A percentile compares a stretch with the other conserved stretches of the same genome.
Evolutionary conservation across 352 stramenopile species (phyloP).

Genomic region (Phytophthora tubulina): DNA sequence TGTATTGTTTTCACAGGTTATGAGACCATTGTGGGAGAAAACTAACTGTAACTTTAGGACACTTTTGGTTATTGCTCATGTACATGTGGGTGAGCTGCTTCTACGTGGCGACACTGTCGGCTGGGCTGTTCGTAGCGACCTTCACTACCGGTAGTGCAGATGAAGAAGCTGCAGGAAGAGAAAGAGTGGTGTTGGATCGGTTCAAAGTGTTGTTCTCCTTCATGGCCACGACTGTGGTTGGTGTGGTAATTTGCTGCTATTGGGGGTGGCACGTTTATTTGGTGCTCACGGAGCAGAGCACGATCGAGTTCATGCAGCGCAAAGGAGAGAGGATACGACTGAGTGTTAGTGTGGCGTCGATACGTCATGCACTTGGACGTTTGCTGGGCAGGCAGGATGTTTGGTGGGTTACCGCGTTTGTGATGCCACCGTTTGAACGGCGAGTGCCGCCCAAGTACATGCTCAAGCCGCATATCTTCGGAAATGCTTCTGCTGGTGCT

Average conservation of each 20-base stretch:
- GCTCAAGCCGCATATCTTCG: conserved; percentile 9
- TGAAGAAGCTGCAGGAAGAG: conserved; percentile 8
- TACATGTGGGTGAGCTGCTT: conserved; percentile 58
- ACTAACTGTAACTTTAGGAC: conserved; percentile 28
- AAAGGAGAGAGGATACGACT: conserved; percentile 27
- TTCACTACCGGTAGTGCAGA: conserved; percentile 33
- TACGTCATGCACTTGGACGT: conserved; percentile 27
- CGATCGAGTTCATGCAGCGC: conserved; percentile 49
- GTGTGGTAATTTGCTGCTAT: conserved; percentile 44
- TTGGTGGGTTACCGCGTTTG: conserved; percentile 42
- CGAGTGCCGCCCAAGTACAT: conserved; percentile 36
- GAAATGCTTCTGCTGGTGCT: conserved; percentile 4
- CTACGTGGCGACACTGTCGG: conserved; percentile 51
- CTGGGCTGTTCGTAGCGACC: conserved; percentile 37
- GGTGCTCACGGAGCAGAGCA: conserved; percentile 53
- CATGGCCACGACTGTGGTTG: conserved; percentile 47
- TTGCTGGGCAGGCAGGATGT: conserved; percentile 42
- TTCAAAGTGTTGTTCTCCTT: conserved; percentile 51
- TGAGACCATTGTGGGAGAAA: neutral
- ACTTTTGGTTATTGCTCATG: conserved; percentile 62
- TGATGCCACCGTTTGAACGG: conserved; percentile 25
- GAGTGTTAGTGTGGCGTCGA: conserved; percentile 19
- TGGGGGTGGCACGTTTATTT: conserved; percentile 61
- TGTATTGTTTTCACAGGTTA: neutral
- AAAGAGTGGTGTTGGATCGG: conserved; percentile 34